Evolutionary conservation across 106 monocot species (phyloP).

Genomic region (Dioscorea dumetorum): DNA sequence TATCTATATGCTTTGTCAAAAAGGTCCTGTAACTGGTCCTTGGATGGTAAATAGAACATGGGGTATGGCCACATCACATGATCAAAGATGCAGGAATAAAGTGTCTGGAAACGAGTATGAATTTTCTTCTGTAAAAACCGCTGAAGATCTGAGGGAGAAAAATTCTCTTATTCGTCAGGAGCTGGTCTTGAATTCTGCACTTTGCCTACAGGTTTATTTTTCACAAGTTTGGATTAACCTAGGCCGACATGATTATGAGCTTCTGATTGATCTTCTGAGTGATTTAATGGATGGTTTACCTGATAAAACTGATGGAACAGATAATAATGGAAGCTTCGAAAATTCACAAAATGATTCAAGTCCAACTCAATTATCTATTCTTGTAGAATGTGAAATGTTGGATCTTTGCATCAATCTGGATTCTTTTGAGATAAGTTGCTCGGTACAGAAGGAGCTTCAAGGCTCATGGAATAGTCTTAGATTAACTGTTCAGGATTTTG

Average conservation of each 20-base stretch:
- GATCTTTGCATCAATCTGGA: slow-evolving; percentile 42
- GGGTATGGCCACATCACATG: slow-evolving; percentile 51
- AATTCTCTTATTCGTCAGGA: slow-evolving; percentile 63
- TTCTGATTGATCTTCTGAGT: slow-evolving; percentile 45
- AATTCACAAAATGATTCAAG: slow-evolving; percentile 6
- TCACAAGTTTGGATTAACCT: slow-evolving; percentile 38
- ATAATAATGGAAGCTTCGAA: slow-evolving; percentile 8
- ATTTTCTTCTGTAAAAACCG: slow-evolving; percentile 56
- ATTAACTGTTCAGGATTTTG: slow-evolving; percentile 58
- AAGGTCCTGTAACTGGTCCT: slow-evolving; percentile 65
- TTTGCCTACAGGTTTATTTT: slow-evolving; percentile 54
- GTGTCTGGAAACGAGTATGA: slow-evolving; percentile 36
- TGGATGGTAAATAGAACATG: slow-evolving; percentile 68
- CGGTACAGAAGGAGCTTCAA: slow-evolving; percentile 59
- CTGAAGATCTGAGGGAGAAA: slow-evolving; percentile 33
- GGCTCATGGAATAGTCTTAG: slow-evolving; percentile 67
- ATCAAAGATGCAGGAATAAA: slow-evolving; percentile 49
- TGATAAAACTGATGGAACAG: neutral
- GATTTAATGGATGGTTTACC: slow-evolving; percentile 29
- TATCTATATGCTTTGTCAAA: slow-evolving; percentile 64
- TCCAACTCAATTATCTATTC: slow-evolving; percentile 51
- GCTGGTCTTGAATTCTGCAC: slow-evolving; percentile 60
- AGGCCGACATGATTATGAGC: slow-evolving; percentile 31
- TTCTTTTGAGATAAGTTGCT: slow-evolving; percentile 25
- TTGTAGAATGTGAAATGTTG: slow-evolving; percentile 59